phyloP scores from a whole-genome alignment of 2,329 filamentous ascomycete genomes.

The Neoscytalidium dimidiatum region DNA sequence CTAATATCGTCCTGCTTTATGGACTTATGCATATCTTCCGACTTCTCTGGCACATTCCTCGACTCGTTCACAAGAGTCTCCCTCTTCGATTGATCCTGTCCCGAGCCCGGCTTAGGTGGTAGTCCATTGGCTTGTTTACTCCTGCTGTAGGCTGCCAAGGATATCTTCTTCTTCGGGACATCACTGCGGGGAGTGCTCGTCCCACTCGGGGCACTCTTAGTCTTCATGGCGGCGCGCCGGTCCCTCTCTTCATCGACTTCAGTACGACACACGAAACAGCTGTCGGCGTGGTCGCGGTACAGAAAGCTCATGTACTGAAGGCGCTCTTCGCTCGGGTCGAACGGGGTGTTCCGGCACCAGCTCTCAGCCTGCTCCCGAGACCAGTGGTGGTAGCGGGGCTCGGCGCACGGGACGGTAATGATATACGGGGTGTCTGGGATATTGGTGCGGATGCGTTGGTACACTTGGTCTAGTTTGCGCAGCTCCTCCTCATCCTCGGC shows the following conservation, averaged over 20 bases:
- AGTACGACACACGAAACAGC: conserved; percentile 49
- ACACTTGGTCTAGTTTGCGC: conserved; percentile 40
- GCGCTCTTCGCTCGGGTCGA: conserved; percentile 56
- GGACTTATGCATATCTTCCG: background rate
- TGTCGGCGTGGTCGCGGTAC: conserved; percentile 58
- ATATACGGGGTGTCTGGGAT: conserved; percentile 50
- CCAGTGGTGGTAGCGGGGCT: conserved; percentile 44
- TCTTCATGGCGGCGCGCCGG: conserved; percentile 42
- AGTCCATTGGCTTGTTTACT: conserved; percentile 49
- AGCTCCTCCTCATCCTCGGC: conserved; percentile 38
- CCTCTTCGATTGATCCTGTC: background rate
- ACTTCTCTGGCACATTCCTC: conserved; percentile 9
- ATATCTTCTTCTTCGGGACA: conserved; percentile 62
- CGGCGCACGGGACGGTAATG: conserved; percentile 49
- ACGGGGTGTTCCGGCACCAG: conserved; percentile 54
- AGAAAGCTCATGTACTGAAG: conserved; percentile 65
- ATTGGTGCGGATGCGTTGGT: conserved; percentile 45
- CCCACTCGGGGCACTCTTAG: conserved; percentile 23
- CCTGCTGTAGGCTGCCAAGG: conserved; percentile 59
- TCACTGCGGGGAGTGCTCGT: conserved; percentile 42
- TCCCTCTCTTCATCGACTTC: conserved; percentile 58
- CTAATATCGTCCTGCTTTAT: background rate
- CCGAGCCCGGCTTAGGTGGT: conserved; percentile 7
- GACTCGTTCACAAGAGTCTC: background rate
- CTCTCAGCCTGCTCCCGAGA: conserved; percentile 42